A percentile compares a stretch with the other conserved stretches of the same genome.
Conservation (phyloP, 495 filamentous ascomycete genomes). For the Cercophora newfieldiana region DNA sequence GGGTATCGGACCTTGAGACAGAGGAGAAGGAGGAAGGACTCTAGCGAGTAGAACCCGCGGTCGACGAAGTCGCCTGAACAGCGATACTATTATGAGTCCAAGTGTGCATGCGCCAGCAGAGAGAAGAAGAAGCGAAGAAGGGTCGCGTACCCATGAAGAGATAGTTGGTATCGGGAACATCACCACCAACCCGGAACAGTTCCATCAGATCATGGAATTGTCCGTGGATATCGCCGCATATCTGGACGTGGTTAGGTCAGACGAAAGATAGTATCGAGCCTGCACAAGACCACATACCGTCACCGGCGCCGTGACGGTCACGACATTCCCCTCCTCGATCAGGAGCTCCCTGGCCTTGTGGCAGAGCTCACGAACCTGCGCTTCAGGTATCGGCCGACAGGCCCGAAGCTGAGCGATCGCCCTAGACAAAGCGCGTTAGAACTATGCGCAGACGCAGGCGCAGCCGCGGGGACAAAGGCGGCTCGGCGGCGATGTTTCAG, state of each 20-base stretch:
- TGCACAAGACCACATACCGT: slow-evolving; percentile 54
- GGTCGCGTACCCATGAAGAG: slow-evolving; percentile 79
- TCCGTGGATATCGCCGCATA: slow-evolving; percentile 98
- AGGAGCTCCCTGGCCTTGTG: slow-evolving; percentile 96
- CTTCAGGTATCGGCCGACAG: slow-evolving; percentile 94
- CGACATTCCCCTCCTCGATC: slow-evolving; percentile 97
- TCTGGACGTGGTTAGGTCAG: slow-evolving; percentile 45
- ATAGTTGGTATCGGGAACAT: slow-evolving; percentile 96
- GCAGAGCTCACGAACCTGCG: slow-evolving; percentile 92
- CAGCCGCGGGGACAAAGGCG: not conserved
- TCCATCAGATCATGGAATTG: slow-evolving; percentile 99
- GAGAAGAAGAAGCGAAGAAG: not conserved
- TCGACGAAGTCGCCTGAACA: slow-evolving; percentile 87
- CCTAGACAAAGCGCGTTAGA: slow-evolving; percentile 45
- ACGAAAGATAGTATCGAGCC: no score
- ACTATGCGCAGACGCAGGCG: not conserved
- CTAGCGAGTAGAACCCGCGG: slow-evolving; percentile 95
- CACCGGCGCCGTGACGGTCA: slow-evolving; percentile 92
- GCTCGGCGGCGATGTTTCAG: not conserved
- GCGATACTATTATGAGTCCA: not conserved
- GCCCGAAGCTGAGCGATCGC: slow-evolving; percentile 91
- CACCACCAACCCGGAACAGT: slow-evolving; percentile 91
- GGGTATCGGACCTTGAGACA: slow-evolving; percentile 97
- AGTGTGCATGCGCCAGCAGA: not conserved
- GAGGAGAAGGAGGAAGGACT: slow-evolving; percentile 91